Percentiles rank a stretch among this genome's conserved stretches.
Conservation (phyloP, 1,284 basidiomycete species). For the Omphalotus olearius region DNA sequence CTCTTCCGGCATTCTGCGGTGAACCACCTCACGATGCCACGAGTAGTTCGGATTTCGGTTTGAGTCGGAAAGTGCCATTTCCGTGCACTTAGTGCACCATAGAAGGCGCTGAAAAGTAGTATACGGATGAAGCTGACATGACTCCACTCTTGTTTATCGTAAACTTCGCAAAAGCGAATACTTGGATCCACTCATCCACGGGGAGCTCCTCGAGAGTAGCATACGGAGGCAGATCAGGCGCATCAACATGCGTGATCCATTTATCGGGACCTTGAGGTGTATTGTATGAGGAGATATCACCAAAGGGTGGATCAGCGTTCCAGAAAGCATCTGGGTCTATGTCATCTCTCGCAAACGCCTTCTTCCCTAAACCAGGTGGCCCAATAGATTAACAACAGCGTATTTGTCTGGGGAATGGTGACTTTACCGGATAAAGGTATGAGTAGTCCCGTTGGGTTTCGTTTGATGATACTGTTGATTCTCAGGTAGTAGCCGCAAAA, state of each 20-base stretch:
- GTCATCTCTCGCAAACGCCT: slow-evolving; percentile 10
- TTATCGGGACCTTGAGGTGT: no score
- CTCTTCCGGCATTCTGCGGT: slow-evolving; percentile 1
- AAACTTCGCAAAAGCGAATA: slow-evolving; percentile 10
- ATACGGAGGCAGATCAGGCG: not conserved
- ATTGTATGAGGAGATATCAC: not conserved
- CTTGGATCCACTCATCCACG: slow-evolving; percentile 13
- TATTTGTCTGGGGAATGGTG: slow-evolving; percentile 14
- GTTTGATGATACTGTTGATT: slow-evolving; percentile 7
- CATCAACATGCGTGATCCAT: not conserved
- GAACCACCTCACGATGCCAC: not conserved
- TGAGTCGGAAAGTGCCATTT: slow-evolving; percentile 4
- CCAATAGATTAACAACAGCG: slow-evolving; percentile 12
- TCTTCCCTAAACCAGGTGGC: slow-evolving; percentile 13
- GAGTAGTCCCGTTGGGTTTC: slow-evolving; percentile 11
- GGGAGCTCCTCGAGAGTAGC: slow-evolving; percentile 1
- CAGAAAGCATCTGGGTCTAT: slow-evolving; percentile 10
- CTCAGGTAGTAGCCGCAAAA: slow-evolving; percentile 13
- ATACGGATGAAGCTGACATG: slow-evolving; percentile 10
- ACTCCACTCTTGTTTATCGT: slow-evolving; percentile 6
- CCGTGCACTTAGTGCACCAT: not conserved
- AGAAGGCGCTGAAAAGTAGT: slow-evolving; percentile 10
- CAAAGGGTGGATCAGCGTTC: slow-evolving; percentile 13
- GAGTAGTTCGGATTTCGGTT: not conserved
- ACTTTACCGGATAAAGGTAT: slow-evolving; percentile 5